A percentile compares a stretch with the other conserved stretches of the same genome.
Conservation (phyloP, 371 early-diverging fungal genomes). For the Chytridium lagenaria region DNA sequence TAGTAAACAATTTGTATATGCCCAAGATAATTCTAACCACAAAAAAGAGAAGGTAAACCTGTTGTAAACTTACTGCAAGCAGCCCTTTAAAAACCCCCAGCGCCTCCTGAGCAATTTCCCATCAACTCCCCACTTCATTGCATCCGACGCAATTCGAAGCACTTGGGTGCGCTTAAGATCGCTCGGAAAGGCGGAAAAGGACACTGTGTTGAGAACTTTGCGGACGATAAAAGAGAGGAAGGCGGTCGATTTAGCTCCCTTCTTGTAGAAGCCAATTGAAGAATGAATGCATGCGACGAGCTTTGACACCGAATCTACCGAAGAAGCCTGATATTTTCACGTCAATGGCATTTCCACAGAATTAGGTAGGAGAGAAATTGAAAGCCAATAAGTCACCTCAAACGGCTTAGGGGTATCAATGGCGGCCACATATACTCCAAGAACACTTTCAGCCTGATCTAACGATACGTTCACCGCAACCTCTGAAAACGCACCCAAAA, state of each 20-base stretch:
- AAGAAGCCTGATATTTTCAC: neutral
- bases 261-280: neutral
- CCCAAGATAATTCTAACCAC: too few relatives aligned
- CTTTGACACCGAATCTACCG: neutral
- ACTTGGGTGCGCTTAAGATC: neutral
- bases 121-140: neutral
- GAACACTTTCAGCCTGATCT: neutral
- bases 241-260: neutral
- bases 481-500: neutral
- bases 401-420: neutral
- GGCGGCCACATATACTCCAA: neutral
- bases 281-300: neutral
- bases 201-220: neutral
- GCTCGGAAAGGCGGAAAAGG: neutral
- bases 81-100: neutral
- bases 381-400: neutral
- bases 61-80: neutral
- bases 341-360: too few relatives aligned
- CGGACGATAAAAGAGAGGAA: neutral
- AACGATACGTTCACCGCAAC: neutral
- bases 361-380: too few relatives aligned
- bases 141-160: neutral
- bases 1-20: too few relatives aligned
- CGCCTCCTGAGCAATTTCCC: neutral
- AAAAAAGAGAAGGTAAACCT: too few relatives aligned